These are phyloP conservation scores for Taphrina confusa DNA, from an alignment of 1,139 yeast genomes.

Conservation along the genomic window DNA sequence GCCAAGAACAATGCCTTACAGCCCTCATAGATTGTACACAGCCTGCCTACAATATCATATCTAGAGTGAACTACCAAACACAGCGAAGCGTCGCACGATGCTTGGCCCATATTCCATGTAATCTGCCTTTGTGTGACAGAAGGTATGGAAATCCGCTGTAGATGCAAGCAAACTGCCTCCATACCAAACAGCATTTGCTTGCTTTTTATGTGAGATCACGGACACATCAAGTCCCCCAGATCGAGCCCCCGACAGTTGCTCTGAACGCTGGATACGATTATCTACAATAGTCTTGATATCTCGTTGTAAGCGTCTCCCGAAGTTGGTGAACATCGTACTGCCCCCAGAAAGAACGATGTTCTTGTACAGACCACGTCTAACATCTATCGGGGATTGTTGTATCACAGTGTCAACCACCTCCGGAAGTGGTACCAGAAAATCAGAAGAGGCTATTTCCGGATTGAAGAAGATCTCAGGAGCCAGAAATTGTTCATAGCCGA, in stretches of 20 bases:
- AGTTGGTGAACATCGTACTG: conserved; percentile 97
- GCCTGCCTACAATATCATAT: no score
- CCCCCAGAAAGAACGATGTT: conserved; percentile 96
- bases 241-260: conserved; percentile 69
- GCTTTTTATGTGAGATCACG: conserved; percentile 95
- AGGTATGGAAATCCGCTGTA: conserved; percentile 90
- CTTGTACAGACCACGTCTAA: conserved; percentile 78
- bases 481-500: conserved; percentile 93
- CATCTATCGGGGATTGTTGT: conserved; percentile 95
- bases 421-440: conserved; percentile 93
- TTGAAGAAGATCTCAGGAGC: conserved; percentile 99
- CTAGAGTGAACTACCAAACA: conserved; percentile 34
- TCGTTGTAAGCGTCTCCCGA: conserved; percentile 95
- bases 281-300: conserved; percentile 86
- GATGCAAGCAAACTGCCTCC: conserved; percentile 97
- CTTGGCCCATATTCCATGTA: conserved; percentile 98
- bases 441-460: conserved; percentile 95
- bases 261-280: conserved; percentile 82
- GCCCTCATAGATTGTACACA: no score
- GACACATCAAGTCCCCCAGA: conserved; percentile 96
- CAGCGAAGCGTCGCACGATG: conserved; percentile 64
- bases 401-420: conserved; percentile 91
- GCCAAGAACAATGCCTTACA: no score
- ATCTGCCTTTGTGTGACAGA: conserved; percentile 94
- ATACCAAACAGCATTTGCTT: conserved; percentile 98